phyloP scores from a whole-genome alignment of 2,329 filamentous ascomycete species.

The Domatiomyces globalis region DNA sequence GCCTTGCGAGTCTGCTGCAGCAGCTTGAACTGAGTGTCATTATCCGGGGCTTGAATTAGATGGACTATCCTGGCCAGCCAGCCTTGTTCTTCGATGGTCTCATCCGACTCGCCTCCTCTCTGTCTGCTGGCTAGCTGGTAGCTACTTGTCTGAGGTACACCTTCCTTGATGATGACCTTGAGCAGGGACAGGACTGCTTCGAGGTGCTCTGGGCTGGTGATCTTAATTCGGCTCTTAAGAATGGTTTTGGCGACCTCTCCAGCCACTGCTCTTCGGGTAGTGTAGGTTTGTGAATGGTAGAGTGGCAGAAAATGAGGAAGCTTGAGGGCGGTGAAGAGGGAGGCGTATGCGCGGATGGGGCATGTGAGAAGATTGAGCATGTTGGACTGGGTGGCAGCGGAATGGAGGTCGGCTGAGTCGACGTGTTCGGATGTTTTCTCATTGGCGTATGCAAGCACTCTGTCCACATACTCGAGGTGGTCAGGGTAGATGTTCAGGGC shows the following conservation, averaged over 20 bases:
- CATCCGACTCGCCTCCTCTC: constrained; percentile 74
- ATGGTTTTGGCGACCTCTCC: constrained; percentile 73
- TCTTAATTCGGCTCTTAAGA: constrained; percentile 66
- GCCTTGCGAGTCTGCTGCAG: constrained; percentile 77
- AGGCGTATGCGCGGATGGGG: constrained; percentile 77
- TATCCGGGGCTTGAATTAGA: constrained; percentile 66
- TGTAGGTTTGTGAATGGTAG: constrained; percentile 81
- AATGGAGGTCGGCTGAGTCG: constrained; percentile 92
- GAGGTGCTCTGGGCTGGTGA: constrained; percentile 63
- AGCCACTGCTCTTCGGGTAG: constrained; percentile 77
- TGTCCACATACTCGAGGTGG: constrained; percentile 68
- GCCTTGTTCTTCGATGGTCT: constrained; percentile 95
- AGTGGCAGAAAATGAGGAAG: constrained; percentile 85
- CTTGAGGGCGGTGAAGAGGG: constrained; percentile 89
- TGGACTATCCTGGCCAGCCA: constrained; percentile 91
- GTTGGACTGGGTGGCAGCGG: constrained; percentile 71
- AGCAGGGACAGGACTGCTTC: constrained; percentile 81
- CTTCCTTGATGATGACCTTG: constrained; percentile 86
- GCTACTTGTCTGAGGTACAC: constrained; percentile 65
- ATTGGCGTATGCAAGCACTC: constrained; percentile 77
- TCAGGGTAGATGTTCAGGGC: constrained; percentile 93
- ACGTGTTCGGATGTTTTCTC: constrained; percentile 76
- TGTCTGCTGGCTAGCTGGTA: constrained; percentile 66
- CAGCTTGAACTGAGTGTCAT: constrained; percentile 81
- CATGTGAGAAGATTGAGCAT: constrained; percentile 81